phyloP scores from a whole-genome alignment of 192 early-diverging fungal genomes.

The Linnemannia schmuckeri region DNA sequence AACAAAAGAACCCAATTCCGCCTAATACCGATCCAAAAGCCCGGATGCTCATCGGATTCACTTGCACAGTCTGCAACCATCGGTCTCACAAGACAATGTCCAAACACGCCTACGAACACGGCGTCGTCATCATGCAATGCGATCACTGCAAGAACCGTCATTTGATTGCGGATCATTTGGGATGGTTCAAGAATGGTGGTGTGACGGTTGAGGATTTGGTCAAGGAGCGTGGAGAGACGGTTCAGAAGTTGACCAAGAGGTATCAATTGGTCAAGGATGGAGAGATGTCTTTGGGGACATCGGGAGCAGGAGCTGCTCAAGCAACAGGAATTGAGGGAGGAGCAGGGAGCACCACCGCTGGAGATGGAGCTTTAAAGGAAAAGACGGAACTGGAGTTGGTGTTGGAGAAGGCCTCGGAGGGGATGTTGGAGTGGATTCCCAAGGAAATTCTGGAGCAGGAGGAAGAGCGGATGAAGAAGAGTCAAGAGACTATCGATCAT shows the following conservation, averaged over 20 bases:
- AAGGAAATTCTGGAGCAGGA: conserved; percentile 62
- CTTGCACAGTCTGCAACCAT: conserved; percentile 92
- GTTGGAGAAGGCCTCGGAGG: conserved; percentile 51
- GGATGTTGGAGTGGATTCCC: conserved; percentile 68
- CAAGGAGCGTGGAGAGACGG: conserved; percentile 78
- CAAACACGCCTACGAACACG: conserved; percentile 88
- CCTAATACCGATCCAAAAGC: conserved; percentile 60
- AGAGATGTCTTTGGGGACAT: neutral
- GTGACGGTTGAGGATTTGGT: conserved; percentile 89
- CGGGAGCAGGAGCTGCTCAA: neutral
- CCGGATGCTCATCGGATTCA: conserved; percentile 89
- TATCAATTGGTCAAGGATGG: conserved; percentile 55
- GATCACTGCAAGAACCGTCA: conserved; percentile 91
- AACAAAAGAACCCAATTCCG: conserved; percentile 39
- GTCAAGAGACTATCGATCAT: conserved; percentile 18
- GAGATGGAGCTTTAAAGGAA: neutral
- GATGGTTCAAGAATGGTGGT: conserved; percentile 87
- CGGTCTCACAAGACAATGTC: conserved; percentile 93
- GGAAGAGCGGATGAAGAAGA: conserved; percentile 50
- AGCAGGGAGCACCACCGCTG: neutral
- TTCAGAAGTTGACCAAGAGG: conserved; percentile 61
- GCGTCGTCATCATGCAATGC: conserved; percentile 96
- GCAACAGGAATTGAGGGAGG: neutral
- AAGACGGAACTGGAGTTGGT: conserved; percentile 55
- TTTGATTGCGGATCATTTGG: conserved; percentile 97